Conservation (phyloP, 2,329 filamentous ascomycete species). For the Sporothrix dimorphospora region DNA sequence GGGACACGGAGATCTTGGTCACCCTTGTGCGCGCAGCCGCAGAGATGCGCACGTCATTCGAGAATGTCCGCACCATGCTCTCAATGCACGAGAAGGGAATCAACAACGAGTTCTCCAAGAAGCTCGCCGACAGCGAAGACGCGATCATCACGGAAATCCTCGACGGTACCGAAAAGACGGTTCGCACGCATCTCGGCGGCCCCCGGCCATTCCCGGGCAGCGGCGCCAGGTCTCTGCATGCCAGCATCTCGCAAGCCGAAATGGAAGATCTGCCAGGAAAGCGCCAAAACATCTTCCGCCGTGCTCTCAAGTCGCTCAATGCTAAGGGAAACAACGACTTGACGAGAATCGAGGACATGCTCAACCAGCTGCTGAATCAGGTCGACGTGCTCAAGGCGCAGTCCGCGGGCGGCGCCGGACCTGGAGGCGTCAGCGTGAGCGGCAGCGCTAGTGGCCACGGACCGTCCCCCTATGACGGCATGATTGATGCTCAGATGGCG, state of each 20-base stretch:
- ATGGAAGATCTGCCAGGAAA: slow-evolving; percentile 68
- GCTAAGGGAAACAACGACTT: slow-evolving; percentile 87
- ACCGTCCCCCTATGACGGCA: slow-evolving; percentile 66
- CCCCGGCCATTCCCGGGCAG: slow-evolving; percentile 79
- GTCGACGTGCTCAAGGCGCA: slow-evolving; percentile 80
- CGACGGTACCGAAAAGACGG: slow-evolving; percentile 82
- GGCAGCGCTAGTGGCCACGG: slow-evolving; percentile 53
- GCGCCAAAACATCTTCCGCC: slow-evolving; percentile 90
- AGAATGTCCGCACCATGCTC: slow-evolving; percentile 91
- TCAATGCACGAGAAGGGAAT: slow-evolving; percentile 87
- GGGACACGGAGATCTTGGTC: slow-evolving; percentile 94
- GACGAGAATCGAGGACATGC: slow-evolving; percentile 85
- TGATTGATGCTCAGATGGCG: slow-evolving; percentile 63
- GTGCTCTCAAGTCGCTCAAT: slow-evolving; percentile 88
- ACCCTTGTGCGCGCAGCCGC: slow-evolving; percentile 91
- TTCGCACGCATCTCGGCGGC: slow-evolving; percentile 80
- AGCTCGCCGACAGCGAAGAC: slow-evolving; percentile 76
- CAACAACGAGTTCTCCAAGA: slow-evolving; percentile 80
- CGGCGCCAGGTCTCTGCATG: slow-evolving; percentile 60
- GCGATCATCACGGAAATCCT: slow-evolving; percentile 86
- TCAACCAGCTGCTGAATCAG: slow-evolving; percentile 88
- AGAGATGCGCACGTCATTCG: slow-evolving; percentile 96
- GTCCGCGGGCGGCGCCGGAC: slow-evolving; percentile 45
- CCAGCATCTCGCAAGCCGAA: slow-evolving; percentile 56
- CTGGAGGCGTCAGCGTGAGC: slow-evolving; percentile 27